A percentile compares a stretch with the other conserved stretches of the same genome.
Conservation (phyloP, 2,329 filamentous ascomycete species). For the Fusarium longipes region DNA sequence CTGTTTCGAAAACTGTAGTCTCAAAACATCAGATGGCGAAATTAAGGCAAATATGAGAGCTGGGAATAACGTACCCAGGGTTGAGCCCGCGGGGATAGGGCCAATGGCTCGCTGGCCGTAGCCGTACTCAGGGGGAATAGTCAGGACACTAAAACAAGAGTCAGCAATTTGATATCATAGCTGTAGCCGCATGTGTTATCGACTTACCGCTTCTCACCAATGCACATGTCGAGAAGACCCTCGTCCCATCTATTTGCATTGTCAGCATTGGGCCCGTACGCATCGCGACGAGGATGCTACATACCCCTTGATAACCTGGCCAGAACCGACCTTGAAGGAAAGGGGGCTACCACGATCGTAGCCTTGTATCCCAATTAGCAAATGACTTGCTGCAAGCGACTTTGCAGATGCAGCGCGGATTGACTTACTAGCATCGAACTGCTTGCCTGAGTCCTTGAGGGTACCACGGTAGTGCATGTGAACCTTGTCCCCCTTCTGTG, state of each 20-base stretch:
- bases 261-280: constrained; percentile 34
- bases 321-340: constrained; percentile 80
- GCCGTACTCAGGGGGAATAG: constrained; percentile 85
- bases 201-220: constrained; percentile 82
- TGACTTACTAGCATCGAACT: constrained; percentile 81
- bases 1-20: constrained; percentile 84
- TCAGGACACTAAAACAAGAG: constrained; percentile 71
- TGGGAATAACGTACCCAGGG: constrained; percentile 68
- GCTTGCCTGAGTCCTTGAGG: constrained; percentile 74
- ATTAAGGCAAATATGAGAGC: constrained; percentile 18
- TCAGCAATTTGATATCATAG: constrained; percentile 18
- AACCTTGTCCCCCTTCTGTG: constrained; percentile 79
- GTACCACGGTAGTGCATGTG: constrained; percentile 91
- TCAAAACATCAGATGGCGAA: constrained; percentile 28
- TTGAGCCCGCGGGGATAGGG: constrained; percentile 85
- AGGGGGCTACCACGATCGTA: constrained; percentile 84
- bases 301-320: constrained; percentile 89
- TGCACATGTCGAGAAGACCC: constrained; percentile 92
- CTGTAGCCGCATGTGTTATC: constrained; percentile 2
- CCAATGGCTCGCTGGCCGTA: constrained; percentile 83
- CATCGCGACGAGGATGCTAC: constrained; percentile 42
- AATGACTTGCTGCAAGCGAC: constrained; percentile 5
- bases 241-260: constrained; percentile 78
- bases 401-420: constrained; percentile 15
- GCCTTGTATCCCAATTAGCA: constrained; percentile 52